phyloP scores from a whole-genome alignment of 2,329 filamentous ascomycete species.

The Paraconiothyrium brasiliense region DNA sequence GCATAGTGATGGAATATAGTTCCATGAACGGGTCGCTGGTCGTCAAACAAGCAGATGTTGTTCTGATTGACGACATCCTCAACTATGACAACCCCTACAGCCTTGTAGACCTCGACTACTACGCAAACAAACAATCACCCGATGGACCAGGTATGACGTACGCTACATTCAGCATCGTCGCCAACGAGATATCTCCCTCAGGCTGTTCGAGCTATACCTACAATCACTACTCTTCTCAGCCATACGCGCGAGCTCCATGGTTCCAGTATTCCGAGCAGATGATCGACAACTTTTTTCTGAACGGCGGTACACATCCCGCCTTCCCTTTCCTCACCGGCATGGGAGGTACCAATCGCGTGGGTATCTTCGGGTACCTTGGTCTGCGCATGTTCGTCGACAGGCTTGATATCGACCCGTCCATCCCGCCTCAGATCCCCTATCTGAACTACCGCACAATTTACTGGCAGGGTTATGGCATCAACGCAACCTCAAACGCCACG shows the following conservation, averaged over 20 bases:
- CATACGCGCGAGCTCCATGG: conserved; percentile 73
- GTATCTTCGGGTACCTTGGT: conserved; percentile 73
- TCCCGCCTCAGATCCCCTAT: conserved; percentile 71
- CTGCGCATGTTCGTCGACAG: conserved; percentile 67
- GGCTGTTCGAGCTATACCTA: conserved; percentile 76
- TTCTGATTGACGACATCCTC: conserved; percentile 72
- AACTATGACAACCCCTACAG: conserved; percentile 67
- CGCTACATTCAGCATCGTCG: conserved; percentile 73
- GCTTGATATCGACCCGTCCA: conserved; percentile 70
- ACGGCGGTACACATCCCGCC: conserved; percentile 73
- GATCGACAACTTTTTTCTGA: conserved; percentile 66
- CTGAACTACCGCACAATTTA: conserved; percentile 71
- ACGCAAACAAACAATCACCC: conserved; percentile 72
- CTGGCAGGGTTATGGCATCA: conserved; percentile 72
- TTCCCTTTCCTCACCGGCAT: conserved; percentile 77
- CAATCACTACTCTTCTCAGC: conserved; percentile 68
- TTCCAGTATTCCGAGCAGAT: conserved; percentile 77
- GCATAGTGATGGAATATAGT: conserved; percentile 71
- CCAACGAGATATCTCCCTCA: conserved; percentile 70
- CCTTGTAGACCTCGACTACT: conserved; percentile 71
- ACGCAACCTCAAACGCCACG: conserved; percentile 68
- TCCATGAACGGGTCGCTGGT: conserved; percentile 72
- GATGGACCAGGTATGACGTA: conserved; percentile 79
- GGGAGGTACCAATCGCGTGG: conserved; percentile 74
- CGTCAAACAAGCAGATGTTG: conserved; percentile 77